Percentiles rank a stretch among this genome's conserved stretches.
Evolutionary conservation across 176 grass and related monocot genomes (phyloP).

Genomic region (Paspalum vaginatum): DNA sequence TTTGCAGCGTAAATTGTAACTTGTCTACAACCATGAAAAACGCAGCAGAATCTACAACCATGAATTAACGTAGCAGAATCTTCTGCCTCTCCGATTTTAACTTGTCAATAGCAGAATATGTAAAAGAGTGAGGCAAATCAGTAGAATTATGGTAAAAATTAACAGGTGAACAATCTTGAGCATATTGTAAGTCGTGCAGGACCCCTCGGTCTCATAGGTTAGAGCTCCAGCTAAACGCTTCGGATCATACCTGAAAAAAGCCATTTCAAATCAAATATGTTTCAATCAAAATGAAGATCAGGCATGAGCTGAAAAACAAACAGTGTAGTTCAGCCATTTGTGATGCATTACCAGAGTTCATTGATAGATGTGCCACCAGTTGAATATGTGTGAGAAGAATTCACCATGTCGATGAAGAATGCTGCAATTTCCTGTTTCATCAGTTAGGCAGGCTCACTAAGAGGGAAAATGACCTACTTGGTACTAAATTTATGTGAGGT

Average conservation of each 20-base stretch:
- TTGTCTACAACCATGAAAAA: neutral
- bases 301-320: no score
- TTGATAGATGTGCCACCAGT: conserved; percentile 88
- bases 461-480: neutral
- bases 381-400: conserved; percentile 89
- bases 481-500: neutral
- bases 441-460: neutral
- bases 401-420: conserved; percentile 82
- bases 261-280: conserved; percentile 1
- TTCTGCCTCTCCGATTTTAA: no score
- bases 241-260: conserved; percentile 64
- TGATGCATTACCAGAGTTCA: conserved; percentile 78
- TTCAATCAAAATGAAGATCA: no score
- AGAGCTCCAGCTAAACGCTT: conserved; percentile 69
- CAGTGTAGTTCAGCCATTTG: no score
- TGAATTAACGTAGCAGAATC: no score
- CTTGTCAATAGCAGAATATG: no score
- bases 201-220: conserved; percentile 83
- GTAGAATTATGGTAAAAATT: no score
- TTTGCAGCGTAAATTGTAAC: conserved; percentile 2
- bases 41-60: no score
- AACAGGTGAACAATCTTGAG: conserved; percentile 69
- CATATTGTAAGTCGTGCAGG: conserved; percentile 96
- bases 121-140: no score
- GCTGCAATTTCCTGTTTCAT: conserved; percentile 69